These are phyloP conservation scores for Aspergillus felis DNA, from an alignment of 2,329 filamentous ascomycete genomes.

Conservation along the genomic window DNA sequence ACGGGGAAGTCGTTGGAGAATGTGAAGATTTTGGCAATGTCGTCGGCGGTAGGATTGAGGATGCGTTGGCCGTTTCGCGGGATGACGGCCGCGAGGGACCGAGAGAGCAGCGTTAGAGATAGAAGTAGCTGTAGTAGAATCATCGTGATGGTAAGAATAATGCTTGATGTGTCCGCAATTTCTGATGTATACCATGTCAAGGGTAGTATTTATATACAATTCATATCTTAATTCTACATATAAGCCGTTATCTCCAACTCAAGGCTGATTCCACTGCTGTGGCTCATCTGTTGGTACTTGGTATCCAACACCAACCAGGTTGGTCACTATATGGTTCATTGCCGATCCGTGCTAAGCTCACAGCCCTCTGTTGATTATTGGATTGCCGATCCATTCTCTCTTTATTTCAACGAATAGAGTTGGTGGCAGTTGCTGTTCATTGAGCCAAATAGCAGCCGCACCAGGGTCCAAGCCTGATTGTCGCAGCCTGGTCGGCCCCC, in stretches of 20 bases:
- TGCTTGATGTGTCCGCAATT: background rate
- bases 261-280: background rate
- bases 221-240: background rate
- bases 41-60: background rate
- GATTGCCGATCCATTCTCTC: no score
- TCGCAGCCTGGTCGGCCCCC: background rate
- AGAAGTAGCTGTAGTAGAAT: background rate
- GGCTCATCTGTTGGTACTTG: background rate
- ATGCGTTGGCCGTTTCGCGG: background rate
- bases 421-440: background rate
- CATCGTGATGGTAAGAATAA: background rate
- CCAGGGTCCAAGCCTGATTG: no score
- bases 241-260: background rate
- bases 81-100: background rate
- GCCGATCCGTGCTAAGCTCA: background rate
- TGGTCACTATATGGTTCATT: background rate
- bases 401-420: no score
- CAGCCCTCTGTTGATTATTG: background rate
- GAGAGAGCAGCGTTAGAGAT: background rate
- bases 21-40: background rate
- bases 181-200: background rate
- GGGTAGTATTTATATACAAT: background rate
- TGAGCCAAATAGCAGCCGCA: background rate
- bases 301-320: background rate
- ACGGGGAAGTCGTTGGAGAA: constrained; percentile 7